Percentiles rank a stretch among this genome's conserved stretches.
Evolutionary conservation across 2,329 filamentous ascomycete genomes (phyloP).

Genomic region (Curvularia sp.): DNA sequence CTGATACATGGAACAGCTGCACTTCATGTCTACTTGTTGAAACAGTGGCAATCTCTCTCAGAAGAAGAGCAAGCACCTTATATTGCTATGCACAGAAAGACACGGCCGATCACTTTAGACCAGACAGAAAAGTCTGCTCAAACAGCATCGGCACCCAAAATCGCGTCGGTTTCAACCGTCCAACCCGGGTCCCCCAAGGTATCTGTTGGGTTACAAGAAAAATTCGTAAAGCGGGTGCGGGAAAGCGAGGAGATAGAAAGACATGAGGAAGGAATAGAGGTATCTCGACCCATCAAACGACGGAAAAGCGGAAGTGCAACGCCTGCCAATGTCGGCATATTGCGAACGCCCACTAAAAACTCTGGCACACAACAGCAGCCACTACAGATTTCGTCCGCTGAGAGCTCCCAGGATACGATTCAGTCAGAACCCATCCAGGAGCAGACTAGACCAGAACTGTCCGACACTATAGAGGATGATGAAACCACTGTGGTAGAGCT

Average conservation of each 20-base stretch:
- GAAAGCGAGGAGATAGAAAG: conserved; percentile 17
- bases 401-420: conserved; percentile 19
- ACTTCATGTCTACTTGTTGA: conserved; percentile 24
- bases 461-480: background rate
- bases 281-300: conserved; percentile 25
- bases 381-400: conserved; percentile 34
- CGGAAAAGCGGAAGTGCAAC: conserved; percentile 23
- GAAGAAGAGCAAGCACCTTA: conserved; percentile 31
- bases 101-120: conserved; percentile 11
- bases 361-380: conserved; percentile 25
- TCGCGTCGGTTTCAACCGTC: conserved; percentile 33
- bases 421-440: conserved; percentile 12
- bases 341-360: background rate
- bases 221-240: conserved; percentile 31
- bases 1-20: conserved; percentile 19
- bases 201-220: conserved; percentile 31
- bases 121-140: conserved; percentile 7
- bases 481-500: conserved; percentile 8
- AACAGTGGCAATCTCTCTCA: conserved; percentile 30
- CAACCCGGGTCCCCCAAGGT: conserved; percentile 36
- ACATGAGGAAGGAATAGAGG: conserved; percentile 3
- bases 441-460: conserved; percentile 12
- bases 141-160: conserved; percentile 14
- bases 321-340: conserved; percentile 5
- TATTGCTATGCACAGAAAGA: conserved; percentile 20